A percentile compares a stretch with the other conserved stretches of the same genome.
phyloP scores from a whole-genome alignment of 2,329 filamentous ascomycete species.

The Colletotrichum phormii region DNA sequence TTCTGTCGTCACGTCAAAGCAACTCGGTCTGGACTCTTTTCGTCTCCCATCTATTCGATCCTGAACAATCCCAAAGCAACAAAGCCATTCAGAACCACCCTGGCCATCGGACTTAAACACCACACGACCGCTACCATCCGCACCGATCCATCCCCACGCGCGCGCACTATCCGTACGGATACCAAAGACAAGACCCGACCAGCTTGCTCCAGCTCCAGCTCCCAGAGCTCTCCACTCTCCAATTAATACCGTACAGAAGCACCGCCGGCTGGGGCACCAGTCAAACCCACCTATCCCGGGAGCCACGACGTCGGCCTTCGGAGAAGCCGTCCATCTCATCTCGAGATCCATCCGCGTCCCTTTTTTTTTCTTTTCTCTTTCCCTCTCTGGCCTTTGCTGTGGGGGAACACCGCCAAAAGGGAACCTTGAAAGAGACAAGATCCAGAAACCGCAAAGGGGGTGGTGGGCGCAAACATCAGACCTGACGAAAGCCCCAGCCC shows the following conservation, averaged over 20 bases:
- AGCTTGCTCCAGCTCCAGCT: neutral
- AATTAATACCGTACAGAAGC: slow-evolving; percentile 1
- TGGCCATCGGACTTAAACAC: slow-evolving; percentile 24
- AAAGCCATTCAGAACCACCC: slow-evolving; percentile 14
- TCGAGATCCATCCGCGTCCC: slow-evolving; percentile 8
- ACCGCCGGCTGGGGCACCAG: neutral
- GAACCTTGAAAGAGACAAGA: neutral
- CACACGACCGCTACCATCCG: neutral
- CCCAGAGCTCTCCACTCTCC: neutral
- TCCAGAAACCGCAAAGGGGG: neutral
- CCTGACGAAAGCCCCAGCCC: slow-evolving; percentile 19
- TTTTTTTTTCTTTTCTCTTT: neutral
- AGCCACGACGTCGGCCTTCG: slow-evolving; percentile 30
- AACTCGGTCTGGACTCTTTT: neutral
- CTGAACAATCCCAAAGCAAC: neutral
- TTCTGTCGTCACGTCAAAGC: neutral
- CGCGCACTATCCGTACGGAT: no score
- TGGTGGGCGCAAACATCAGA: neutral
- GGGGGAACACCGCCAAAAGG: neutral
- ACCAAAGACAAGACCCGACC: neutral
- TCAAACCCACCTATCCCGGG: slow-evolving; percentile 15
- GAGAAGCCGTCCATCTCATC: slow-evolving; percentile 29
- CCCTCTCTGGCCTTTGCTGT: neutral
- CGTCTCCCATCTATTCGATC: neutral
- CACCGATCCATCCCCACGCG: neutral